phyloP scores from a whole-genome alignment of 495 filamentous ascomycete species.

The Hypoxylon trugodes region DNA sequence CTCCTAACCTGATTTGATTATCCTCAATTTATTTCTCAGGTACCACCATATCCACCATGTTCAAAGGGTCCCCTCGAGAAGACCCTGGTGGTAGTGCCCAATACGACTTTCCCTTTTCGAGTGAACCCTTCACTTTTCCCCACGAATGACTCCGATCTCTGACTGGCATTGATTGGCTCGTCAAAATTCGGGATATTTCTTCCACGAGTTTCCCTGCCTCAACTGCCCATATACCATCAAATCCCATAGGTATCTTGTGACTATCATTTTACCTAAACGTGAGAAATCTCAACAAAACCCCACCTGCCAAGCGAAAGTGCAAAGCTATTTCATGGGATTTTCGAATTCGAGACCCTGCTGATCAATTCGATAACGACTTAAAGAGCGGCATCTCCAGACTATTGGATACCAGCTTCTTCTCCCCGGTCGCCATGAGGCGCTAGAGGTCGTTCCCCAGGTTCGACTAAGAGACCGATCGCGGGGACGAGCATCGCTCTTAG shows the following conservation, averaged over 20 bases:
- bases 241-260: slow-evolving; percentile 10
- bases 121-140: slow-evolving; percentile 14
- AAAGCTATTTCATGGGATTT: slow-evolving; percentile 8
- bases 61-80: neutral
- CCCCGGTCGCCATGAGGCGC: neutral
- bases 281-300: slow-evolving; percentile 14
- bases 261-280: slow-evolving; percentile 20
- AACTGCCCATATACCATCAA: slow-evolving; percentile 1
- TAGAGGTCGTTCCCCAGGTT: slow-evolving; percentile 2
- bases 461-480: neutral
- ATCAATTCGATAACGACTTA: slow-evolving; percentile 6
- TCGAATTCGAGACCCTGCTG: slow-evolving; percentile 15
- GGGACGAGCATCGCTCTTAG: neutral
- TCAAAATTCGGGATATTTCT: slow-evolving; percentile 9
- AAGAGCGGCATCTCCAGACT: slow-evolving; percentile 9
- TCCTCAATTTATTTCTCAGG: slow-evolving; percentile 32
- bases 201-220: slow-evolving; percentile 2
- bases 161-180: slow-evolving; percentile 13
- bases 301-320: slow-evolving; percentile 17
- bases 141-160: slow-evolving; percentile 17
- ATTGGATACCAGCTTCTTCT: neutral
- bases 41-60: slow-evolving; percentile 30
- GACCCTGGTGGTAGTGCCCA: slow-evolving; percentile 29
- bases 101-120: slow-evolving; percentile 33
- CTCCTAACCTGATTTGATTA: slow-evolving; percentile 32